Percentiles rank a stretch among this genome's conserved stretches.
phyloP scores from a whole-genome alignment of 2,329 filamentous ascomycete species.

The Apiospora rasikravindrae region DNA sequence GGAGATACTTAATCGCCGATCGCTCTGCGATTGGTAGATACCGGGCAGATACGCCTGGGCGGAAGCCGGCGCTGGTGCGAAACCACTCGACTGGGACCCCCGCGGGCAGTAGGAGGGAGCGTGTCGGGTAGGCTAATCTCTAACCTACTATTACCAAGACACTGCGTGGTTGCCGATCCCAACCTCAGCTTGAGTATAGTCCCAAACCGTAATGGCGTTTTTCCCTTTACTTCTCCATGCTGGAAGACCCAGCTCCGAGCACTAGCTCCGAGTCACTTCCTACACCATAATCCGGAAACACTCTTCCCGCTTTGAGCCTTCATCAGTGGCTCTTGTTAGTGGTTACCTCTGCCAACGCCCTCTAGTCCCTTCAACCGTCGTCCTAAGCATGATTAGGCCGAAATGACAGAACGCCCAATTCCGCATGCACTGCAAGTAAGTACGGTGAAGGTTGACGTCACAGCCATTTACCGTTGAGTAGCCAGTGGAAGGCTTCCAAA shows the following conservation, averaged over 20 bases:
- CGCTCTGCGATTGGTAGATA: not conserved
- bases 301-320: not conserved
- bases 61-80: not conserved
- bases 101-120: not conserved
- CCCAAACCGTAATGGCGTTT: not conserved
- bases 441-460: not conserved
- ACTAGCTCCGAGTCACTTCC: not conserved
- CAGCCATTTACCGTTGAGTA: not conserved
- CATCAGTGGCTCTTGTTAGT: not conserved
- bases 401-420: not conserved
- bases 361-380: not conserved
- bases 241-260: not conserved
- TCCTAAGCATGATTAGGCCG: not conserved
- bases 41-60: not conserved
- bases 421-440: not conserved
- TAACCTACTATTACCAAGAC: not conserved
- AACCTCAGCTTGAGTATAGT: constrained; percentile 16
- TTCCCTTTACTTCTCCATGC: not conserved
- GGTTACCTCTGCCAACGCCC: not conserved
- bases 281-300: not conserved
- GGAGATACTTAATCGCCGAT: not conserved
- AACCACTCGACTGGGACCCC: not conserved
- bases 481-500: not conserved
- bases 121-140: not conserved
- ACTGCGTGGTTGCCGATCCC: not conserved